A percentile compares a stretch with the other conserved stretches of the same genome.
Evolutionary conservation across 495 filamentous ascomycete species (phyloP).

Genomic region (Pyrenopolyporus hunteri): DNA sequence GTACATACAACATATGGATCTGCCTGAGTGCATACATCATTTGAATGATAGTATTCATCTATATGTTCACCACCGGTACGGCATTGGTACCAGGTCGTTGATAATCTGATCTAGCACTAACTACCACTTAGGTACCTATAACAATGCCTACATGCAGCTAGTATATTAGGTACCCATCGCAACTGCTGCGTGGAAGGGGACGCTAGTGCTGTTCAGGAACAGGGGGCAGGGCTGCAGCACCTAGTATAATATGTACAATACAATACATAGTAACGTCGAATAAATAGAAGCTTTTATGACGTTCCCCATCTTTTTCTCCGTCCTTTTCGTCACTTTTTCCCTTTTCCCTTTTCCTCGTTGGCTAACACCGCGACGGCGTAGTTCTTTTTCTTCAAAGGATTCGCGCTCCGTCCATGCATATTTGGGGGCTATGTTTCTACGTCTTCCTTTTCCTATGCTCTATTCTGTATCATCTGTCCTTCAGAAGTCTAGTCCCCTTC

Average conservation of each 20-base stretch:
- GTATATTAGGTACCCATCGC: too few relatives aligned
- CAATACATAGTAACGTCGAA: constrained; percentile 1
- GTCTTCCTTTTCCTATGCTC: not conserved
- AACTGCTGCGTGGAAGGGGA: too few relatives aligned
- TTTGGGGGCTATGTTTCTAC: constrained; percentile 25
- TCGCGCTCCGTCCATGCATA: not conserved
- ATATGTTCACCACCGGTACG: too few relatives aligned
- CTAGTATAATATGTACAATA: not conserved
- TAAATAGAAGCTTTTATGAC: constrained; percentile 34
- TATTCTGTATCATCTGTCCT: not conserved
- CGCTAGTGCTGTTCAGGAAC: constrained; percentile 1
- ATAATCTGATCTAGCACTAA: too few relatives aligned
- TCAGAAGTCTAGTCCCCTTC: not conserved
- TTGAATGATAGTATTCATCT: too few relatives aligned
- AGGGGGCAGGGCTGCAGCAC: constrained; percentile 14
- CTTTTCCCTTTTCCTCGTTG: not conserved
- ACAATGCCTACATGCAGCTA: too few relatives aligned
- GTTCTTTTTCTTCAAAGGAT: constrained; percentile 5
- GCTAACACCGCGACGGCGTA: too few relatives aligned
- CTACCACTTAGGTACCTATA: not conserved
- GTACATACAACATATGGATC: too few relatives aligned
- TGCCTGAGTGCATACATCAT: too few relatives aligned
- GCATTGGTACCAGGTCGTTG: too few relatives aligned
- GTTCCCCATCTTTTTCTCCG: not conserved
- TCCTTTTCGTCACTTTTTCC: not conserved